These are phyloP conservation scores for Mycotypha africana DNA, from an alignment of 371 early-diverging fungal species.

Conservation along the genomic window DNA sequence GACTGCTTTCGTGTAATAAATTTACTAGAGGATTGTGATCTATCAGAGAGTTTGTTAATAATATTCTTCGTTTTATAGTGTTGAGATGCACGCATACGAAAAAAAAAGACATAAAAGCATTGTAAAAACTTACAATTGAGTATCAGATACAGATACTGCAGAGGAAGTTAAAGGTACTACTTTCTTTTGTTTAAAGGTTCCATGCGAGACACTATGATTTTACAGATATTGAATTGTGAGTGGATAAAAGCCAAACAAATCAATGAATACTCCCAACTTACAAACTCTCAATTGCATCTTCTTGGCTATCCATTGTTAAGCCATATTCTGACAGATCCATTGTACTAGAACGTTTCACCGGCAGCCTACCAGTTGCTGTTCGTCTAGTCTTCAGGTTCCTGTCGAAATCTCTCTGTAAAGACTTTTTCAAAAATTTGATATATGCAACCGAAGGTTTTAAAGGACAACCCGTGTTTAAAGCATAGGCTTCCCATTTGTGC, in stretches of 20 bases:
- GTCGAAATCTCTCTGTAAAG: conserved; percentile 33
- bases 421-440: conserved; percentile 18
- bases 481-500: conserved; percentile 48
- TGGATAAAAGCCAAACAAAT: too few relatives aligned
- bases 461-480: conserved; percentile 17
- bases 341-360: conserved; percentile 3
- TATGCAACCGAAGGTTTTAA: conserved; percentile 24
- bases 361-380: conserved; percentile 3
- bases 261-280: not conserved
- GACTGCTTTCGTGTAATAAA: conserved; percentile 18
- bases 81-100: not conserved
- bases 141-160: not conserved
- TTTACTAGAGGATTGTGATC: conserved; percentile 2
- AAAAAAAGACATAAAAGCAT: not conserved
- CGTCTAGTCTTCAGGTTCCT: conserved; percentile 14
- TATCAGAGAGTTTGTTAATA: too few relatives aligned
- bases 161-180: not conserved
- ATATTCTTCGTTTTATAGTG: too few relatives aligned
- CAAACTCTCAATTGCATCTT: conserved; percentile 5
- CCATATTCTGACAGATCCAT: conserved; percentile 18
- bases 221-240: not conserved
- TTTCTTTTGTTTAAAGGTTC: not conserved
- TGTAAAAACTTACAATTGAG: conserved; percentile 9
- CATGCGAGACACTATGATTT: not conserved
- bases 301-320: conserved; percentile 1